Evolutionary conservation across 2,329 filamentous ascomycete species (phyloP).

Genomic region (Cercospora beticola): DNA sequence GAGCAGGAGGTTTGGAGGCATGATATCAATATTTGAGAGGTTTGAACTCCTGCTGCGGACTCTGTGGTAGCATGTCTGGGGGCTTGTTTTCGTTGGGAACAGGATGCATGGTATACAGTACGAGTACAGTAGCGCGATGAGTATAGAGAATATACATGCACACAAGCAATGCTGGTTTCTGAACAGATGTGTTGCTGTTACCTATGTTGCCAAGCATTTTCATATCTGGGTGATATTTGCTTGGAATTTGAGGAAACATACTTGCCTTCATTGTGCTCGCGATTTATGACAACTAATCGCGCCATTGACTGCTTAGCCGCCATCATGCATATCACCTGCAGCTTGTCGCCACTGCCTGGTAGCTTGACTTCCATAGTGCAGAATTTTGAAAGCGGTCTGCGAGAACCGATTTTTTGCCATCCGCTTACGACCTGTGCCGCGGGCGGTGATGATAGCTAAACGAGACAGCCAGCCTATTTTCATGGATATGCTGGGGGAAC

Average conservation of each 20-base stretch:
- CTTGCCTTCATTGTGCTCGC: too few relatives aligned
- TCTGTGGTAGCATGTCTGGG: too few relatives aligned
- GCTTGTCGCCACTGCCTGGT: background rate
- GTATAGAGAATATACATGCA: background rate
- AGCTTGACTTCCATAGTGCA: background rate
- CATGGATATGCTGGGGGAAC: background rate
- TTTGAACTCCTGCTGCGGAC: too few relatives aligned
- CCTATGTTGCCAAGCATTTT: too few relatives aligned
- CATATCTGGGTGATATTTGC: too few relatives aligned
- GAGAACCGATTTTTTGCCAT: slow-evolving; percentile 1
- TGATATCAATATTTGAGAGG: slow-evolving; percentile 43
- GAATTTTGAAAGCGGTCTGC: background rate
- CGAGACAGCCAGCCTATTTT: background rate
- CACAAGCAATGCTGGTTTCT: background rate
- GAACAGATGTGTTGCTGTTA: too few relatives aligned
- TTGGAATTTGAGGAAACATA: too few relatives aligned
- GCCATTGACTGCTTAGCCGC: background rate
- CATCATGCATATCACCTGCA: background rate
- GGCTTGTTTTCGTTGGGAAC: too few relatives aligned
- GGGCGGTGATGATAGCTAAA: background rate
- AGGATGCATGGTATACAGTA: too few relatives aligned
- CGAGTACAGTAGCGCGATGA: too few relatives aligned
- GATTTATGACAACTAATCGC: background rate
- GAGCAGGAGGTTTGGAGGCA: slow-evolving; percentile 52
- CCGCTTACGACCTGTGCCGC: background rate